Conservation (phyloP, 306 rosid species). For the Cajanus cajan region DNA sequence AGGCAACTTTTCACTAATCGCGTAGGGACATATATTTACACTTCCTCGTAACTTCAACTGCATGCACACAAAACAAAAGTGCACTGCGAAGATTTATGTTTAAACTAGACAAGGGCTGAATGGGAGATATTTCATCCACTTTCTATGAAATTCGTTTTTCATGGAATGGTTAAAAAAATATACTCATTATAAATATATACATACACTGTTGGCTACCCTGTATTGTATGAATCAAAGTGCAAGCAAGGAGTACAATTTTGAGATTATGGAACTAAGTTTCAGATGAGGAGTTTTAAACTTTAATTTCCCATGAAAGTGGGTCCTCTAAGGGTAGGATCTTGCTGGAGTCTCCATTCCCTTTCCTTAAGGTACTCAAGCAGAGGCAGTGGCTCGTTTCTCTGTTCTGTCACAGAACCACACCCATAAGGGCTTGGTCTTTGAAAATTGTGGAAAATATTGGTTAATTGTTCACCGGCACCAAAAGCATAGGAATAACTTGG, state of each 20-base stretch:
- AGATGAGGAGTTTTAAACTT: not conserved
- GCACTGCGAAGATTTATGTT: not conserved
- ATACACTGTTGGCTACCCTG: not conserved
- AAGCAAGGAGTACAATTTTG: not conserved
- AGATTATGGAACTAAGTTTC: not conserved
- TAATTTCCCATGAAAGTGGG: slow-evolving; percentile 5
- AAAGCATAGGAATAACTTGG: not conserved
- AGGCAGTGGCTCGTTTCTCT: not conserved
- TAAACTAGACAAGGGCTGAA: not conserved
- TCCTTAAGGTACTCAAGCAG: slow-evolving; percentile 7
- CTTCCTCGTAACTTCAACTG: not conserved
- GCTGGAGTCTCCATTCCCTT: slow-evolving; percentile 7
- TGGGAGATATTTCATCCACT: not conserved
- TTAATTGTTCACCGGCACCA: not conserved
- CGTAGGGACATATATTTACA: not conserved
- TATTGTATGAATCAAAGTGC: not conserved
- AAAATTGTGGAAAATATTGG: not conserved
- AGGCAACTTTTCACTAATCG: not conserved
- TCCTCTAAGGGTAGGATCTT: slow-evolving; percentile 3
- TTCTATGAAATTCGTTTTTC: not conserved
- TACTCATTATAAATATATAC: not conserved
- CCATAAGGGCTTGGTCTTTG: slow-evolving; percentile 8
- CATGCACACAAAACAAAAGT: not conserved
- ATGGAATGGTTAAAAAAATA: not conserved
- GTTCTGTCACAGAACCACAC: slow-evolving; percentile 8